These are phyloP conservation scores for Sugiyamaella lignohabitans DNA, from an alignment of 805 yeast genomes.

Conservation along the genomic window DNA sequence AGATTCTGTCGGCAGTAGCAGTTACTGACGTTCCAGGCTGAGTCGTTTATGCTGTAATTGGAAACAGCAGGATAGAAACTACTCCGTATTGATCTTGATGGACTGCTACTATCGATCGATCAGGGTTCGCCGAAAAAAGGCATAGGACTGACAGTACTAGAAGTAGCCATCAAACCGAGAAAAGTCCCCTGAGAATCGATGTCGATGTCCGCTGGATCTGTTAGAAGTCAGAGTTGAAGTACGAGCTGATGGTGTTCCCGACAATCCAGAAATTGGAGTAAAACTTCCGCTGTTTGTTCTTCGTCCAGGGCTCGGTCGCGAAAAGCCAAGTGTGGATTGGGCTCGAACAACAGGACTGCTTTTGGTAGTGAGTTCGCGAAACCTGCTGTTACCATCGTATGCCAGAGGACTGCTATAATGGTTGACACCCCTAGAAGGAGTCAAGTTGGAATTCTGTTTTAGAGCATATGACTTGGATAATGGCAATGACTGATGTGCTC, in stretches of 20 bases:
- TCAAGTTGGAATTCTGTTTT: background rate
- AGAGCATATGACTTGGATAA: background rate
- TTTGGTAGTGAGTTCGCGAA: background rate
- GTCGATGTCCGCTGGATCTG: background rate
- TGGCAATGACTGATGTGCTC: background rate
- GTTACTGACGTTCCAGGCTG: too few species aligned
- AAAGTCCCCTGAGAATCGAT: background rate
- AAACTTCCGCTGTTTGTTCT: background rate
- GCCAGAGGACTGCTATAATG: background rate
- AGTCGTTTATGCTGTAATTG: too few species aligned
- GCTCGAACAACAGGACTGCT: background rate
- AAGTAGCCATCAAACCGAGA: background rate
- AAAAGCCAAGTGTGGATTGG: background rate
- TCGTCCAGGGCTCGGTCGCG: background rate
- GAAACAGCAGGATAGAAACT: too few species aligned
- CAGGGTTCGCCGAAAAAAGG: too few species aligned
- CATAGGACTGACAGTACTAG: too few species aligned
- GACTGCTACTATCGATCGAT: too few species aligned
- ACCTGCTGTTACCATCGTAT: background rate
- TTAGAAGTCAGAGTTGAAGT: background rate
- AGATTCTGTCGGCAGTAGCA: too few species aligned
- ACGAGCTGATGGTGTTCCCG: background rate
- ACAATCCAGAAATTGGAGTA: too few species aligned
- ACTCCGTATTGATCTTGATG: too few species aligned
- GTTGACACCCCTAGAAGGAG: background rate